Percentiles rank a stretch among this genome's conserved stretches.
Conservation (phyloP, 2,329 filamentous ascomycete genomes). For the Stemphylium vesicarium region DNA sequence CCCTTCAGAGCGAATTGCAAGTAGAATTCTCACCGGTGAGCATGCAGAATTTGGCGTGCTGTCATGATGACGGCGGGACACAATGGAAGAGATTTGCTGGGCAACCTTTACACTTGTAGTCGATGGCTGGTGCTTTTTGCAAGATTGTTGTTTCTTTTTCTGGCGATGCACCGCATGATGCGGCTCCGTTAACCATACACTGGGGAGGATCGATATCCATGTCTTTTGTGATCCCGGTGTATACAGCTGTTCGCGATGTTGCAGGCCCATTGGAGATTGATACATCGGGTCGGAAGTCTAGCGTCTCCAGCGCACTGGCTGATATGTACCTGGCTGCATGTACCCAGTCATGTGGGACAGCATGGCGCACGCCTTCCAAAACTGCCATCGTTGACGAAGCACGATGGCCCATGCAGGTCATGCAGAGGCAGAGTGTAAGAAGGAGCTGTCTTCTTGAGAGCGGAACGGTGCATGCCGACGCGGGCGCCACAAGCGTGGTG, state of each 20-base stretch:
- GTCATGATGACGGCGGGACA: neutral
- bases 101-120: too few species aligned
- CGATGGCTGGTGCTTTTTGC: neutral
- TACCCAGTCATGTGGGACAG: slow-evolving; percentile 9
- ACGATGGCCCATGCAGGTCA: slow-evolving; percentile 8
- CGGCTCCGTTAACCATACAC: neutral
- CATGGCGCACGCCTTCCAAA: slow-evolving; percentile 8
- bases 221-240: slow-evolving; percentile 6
- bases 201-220: neutral
- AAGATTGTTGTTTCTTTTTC: neutral
- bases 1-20: neutral
- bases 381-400: slow-evolving; percentile 4
- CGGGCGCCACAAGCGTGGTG: slow-evolving; percentile 26
- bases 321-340: slow-evolving; percentile 13
- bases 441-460: slow-evolving; percentile 19
- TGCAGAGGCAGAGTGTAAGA: slow-evolving; percentile 11
- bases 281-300: slow-evolving; percentile 1
- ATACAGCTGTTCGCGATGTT: slow-evolving; percentile 1
- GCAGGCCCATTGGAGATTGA: neutral
- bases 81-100: neutral
- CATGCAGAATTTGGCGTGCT: neutral
- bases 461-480: slow-evolving; percentile 17
- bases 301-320: slow-evolving; percentile 7
- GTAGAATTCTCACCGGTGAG: neutral
- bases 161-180: neutral